Evolutionary conservation across 2,329 filamentous ascomycete genomes (phyloP).

Genomic region (Aspergillus brasiliensis): DNA sequence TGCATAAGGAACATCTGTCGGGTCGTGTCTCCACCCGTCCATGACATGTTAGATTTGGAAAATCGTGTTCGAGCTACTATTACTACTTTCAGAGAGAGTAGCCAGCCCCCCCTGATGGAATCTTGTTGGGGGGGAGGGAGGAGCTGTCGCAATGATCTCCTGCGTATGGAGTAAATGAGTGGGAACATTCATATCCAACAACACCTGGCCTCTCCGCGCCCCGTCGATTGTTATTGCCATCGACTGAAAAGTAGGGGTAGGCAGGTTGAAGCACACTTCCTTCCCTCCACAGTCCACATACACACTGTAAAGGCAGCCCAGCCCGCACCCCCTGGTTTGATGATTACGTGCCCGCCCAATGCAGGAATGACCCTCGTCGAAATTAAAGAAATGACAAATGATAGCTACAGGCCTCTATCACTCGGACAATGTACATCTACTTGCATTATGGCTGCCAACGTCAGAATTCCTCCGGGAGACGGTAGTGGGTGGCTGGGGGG

Average conservation of each 20-base stretch:
- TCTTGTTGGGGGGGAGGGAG: not conserved
- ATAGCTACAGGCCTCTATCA: not conserved
- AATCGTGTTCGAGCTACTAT: not conserved
- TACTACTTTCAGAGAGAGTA: too few relatives aligned
- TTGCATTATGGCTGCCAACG: not conserved
- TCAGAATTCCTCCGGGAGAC: not conserved
- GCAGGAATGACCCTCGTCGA: not conserved
- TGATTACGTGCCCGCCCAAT: not conserved
- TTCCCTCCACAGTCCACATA: too few relatives aligned
- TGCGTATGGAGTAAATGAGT: not conserved
- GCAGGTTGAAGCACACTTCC: not conserved
- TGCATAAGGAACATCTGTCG: not conserved
- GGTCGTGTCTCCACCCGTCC: not conserved
- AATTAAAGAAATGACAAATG: not conserved
- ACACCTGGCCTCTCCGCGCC: not conserved
- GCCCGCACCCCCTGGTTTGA: not conserved
- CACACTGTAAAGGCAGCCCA: too few relatives aligned
- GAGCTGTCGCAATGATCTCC: not conserved
- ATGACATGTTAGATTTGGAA: conserved; percentile 1
- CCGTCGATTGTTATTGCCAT: not conserved
- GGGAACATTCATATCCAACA: not conserved
- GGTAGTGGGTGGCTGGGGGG: not conserved
- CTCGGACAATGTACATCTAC: not conserved
- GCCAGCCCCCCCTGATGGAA: not conserved
- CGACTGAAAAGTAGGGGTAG: not conserved